phyloP scores from a whole-genome alignment of 257 asterid species.

The Capsicum chinense region DNA sequence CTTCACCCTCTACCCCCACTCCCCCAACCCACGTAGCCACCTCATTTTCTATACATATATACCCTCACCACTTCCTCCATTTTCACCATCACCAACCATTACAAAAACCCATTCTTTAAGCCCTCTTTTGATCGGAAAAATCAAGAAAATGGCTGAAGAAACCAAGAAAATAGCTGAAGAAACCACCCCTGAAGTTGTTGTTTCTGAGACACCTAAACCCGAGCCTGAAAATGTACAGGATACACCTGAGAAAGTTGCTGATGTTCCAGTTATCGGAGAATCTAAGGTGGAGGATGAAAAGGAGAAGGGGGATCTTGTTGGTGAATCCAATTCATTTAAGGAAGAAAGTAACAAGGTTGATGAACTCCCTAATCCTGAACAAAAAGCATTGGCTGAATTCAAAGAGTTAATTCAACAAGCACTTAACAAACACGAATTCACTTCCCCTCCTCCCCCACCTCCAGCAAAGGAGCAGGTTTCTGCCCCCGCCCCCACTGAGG shows the following conservation, averaged over 20 bases:
- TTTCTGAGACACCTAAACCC: constrained; percentile 52
- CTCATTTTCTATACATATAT: not conserved
- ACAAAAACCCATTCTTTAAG: not conserved
- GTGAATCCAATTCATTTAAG: constrained; percentile 75
- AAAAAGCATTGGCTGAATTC: constrained; percentile 90
- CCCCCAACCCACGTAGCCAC: not conserved
- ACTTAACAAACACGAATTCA: constrained; percentile 76
- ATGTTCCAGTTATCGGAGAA: not conserved
- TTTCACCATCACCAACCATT: constrained; percentile 25
- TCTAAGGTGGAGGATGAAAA: constrained; percentile 41
- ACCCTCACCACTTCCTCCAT: not conserved
- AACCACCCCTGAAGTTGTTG: constrained; percentile 53
- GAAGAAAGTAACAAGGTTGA: constrained; percentile 92
- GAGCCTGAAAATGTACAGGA: constrained; percentile 42
- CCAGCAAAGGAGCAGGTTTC: constrained; percentile 33
- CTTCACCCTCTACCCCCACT: not conserved
- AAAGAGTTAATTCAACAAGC: constrained; percentile 73
- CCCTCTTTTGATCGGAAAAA: not conserved
- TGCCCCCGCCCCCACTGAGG: constrained; percentile 37
- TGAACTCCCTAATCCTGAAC: constrained; percentile 85
- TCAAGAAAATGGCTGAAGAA: constrained; percentile 72
- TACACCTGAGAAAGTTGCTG: constrained; percentile 38
- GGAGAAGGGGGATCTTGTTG: constrained; percentile 38
- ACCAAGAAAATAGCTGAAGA: constrained; percentile 60
- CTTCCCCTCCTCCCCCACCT: constrained; percentile 65